Conservation (phyloP, 129 eudicot genomes). For the Helianthus tuberosus region DNA sequence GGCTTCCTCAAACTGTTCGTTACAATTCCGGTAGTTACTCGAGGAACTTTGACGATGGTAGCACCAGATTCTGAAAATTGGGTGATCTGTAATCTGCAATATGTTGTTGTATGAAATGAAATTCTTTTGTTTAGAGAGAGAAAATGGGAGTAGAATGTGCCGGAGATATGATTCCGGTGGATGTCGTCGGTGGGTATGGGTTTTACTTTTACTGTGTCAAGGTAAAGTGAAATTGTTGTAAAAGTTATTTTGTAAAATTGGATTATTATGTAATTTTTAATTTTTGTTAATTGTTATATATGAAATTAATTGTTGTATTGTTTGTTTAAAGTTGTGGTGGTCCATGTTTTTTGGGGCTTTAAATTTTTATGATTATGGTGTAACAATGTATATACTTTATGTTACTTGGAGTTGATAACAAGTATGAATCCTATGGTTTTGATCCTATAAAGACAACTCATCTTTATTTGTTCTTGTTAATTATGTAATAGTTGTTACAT, state of each 20-base stretch:
- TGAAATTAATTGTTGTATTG: constrained; percentile 2
- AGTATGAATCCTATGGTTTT: not conserved
- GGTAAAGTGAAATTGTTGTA: not conserved
- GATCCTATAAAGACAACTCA: no score
- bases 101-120: constrained; percentile 21
- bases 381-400: not conserved
- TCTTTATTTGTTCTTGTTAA: no score
- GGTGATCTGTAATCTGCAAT: not conserved
- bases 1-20: constrained; percentile 66
- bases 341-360: no score
- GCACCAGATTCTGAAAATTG: constrained; percentile 1
- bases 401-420: not conserved
- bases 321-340: not conserved
- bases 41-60: constrained; percentile 43
- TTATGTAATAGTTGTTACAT: no score
- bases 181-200: constrained; percentile 9
- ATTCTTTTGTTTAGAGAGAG: constrained; percentile 5
- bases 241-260: not conserved
- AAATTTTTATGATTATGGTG: not conserved
- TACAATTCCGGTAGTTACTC: constrained; percentile 38
- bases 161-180: not conserved
- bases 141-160: not conserved
- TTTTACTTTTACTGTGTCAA: not conserved
- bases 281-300: not conserved
- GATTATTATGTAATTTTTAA: not conserved